These are phyloP conservation scores for Dryadomyces quercus-mongolicae DNA, from an alignment of 2,329 filamentous ascomycete species.

Conservation along the genomic window DNA sequence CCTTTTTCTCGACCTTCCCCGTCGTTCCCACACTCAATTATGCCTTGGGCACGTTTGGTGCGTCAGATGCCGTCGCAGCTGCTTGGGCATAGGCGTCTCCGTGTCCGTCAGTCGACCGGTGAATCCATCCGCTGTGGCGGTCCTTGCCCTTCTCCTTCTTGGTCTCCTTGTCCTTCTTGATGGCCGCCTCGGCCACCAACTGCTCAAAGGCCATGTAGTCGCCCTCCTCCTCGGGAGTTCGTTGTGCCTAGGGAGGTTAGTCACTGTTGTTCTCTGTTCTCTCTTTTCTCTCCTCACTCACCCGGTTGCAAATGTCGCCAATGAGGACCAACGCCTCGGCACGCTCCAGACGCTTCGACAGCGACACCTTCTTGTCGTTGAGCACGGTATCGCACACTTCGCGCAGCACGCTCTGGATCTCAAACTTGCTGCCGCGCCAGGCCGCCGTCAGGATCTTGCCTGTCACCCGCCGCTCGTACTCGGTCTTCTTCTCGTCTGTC, in stretches of 20 bases:
- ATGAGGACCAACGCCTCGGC: constrained; percentile 82
- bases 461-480: constrained; percentile 91
- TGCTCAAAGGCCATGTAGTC: constrained; percentile 99
- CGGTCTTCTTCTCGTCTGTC: constrained; percentile 93
- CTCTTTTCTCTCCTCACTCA: constrained; percentile 26
- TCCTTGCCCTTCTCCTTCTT: constrained; percentile 3
- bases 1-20: neutral
- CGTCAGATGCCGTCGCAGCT: constrained; percentile 1
- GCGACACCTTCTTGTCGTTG: constrained; percentile 63
- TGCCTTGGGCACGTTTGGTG: neutral
- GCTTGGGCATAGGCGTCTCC: neutral
- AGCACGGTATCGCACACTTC: constrained; percentile 89
- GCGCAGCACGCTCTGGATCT: constrained; percentile 90
- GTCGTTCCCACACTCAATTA: neutral
- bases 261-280: too few species aligned
- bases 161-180: constrained; percentile 83
- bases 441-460: constrained; percentile 96
- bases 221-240: constrained; percentile 90
- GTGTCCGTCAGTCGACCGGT: neutral
- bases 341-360: constrained; percentile 79
- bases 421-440: constrained; percentile 92
- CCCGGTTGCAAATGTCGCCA: constrained; percentile 81
- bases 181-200: constrained; percentile 88
- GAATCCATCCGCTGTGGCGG: neutral
- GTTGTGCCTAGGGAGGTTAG: constrained; percentile 52